Evolutionary conservation across 78 protist genomes (phyloP), one percentile per base, ranked within the genome.

Genomic region (Chrysochromulina parva): DNA sequence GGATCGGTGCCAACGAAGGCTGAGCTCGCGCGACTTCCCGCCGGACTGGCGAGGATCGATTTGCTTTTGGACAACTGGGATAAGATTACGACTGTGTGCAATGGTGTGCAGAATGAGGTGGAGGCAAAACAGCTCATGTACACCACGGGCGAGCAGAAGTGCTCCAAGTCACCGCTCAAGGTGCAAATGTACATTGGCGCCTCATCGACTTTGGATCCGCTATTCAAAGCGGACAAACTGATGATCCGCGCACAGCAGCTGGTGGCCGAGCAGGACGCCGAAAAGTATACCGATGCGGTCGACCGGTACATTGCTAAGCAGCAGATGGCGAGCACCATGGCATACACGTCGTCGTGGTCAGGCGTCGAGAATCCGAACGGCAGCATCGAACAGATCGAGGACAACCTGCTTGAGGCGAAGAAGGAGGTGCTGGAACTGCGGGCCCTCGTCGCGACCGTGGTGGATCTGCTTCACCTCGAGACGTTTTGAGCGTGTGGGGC

Each of bases 231-330:
- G 4, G 84, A 74, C 84, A 48, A 74, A 57, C 20, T 74, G 84
- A 74, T 74, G 84, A 74, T 74, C 24, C 84, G 84, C 48, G 84
- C 84, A 28, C 24, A 19, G n/a, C 57, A 55, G 84, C 84, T 74
- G 0, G 52, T 74, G 38, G 58, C 84, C 13, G n/a, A 1, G n/a
- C 57, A 48, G 14, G 57, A 50, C 19, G 0, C 1, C 3, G 84
- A 74, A 2, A 57, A 0, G 58, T 74, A 50, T 9, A 26, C 11
- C 53, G 24, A 4, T 3, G 84, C 84, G 57, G 58, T 74, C 13
- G 84, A 74, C 78, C 3, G 5, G 50, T 69, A 69, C 78, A 69
- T 69, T 28, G 13, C 48, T 4, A n/a, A 69, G 78, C 78, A 69
- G 78, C 78, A 69, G 78, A 69, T 69, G 52, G 4, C 54, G 13